Evolutionary conservation across 805 yeast genomes (phyloP).

Genomic region (Kodamaea sagamina): DNA sequence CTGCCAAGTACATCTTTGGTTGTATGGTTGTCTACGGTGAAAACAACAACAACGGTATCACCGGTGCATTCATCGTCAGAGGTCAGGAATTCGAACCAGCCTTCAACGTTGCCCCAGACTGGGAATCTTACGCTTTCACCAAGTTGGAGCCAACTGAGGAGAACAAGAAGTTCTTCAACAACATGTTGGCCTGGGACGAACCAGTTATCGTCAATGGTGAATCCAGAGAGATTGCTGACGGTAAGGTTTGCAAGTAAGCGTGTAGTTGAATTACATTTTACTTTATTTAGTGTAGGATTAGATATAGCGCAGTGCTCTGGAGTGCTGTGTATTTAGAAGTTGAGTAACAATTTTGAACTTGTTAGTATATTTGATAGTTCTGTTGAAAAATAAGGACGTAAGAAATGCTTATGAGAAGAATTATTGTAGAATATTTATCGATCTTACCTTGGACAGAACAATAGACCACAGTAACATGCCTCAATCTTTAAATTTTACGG

Average conservation of each 20-base stretch:
- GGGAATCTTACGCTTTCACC: slow-evolving; percentile 89
- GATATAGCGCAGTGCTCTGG: no score
- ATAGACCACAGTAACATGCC: no score
- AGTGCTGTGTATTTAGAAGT: no score
- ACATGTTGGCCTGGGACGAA: slow-evolving; percentile 98
- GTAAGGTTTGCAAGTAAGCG: slow-evolving; percentile 90
- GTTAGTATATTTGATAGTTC: no score
- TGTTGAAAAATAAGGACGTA: no score
- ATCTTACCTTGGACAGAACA: no score
- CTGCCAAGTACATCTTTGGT: slow-evolving; percentile 94
- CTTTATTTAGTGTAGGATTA: no score
- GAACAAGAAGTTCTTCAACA: slow-evolving; percentile 77
- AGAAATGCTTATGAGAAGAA: no score
- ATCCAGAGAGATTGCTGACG: slow-evolving; percentile 88
- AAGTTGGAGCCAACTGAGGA: slow-evolving; percentile 80
- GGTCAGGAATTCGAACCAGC: slow-evolving; percentile 92
- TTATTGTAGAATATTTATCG: no score
- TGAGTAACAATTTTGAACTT: no score
- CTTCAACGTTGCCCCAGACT: slow-evolving; percentile 98
- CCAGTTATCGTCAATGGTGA: slow-evolving; percentile 82
- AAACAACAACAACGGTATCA: slow-evolving; percentile 96
- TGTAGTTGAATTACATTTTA: neutral
- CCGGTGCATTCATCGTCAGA: slow-evolving; percentile 93
- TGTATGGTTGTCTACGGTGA: slow-evolving; percentile 94
- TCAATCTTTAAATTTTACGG: no score